Evolutionary conservation across 176 grass and related monocot species (phyloP), one percentile per base, ranked within the genome.

Genomic region (Guadua angustifolia): DNA sequence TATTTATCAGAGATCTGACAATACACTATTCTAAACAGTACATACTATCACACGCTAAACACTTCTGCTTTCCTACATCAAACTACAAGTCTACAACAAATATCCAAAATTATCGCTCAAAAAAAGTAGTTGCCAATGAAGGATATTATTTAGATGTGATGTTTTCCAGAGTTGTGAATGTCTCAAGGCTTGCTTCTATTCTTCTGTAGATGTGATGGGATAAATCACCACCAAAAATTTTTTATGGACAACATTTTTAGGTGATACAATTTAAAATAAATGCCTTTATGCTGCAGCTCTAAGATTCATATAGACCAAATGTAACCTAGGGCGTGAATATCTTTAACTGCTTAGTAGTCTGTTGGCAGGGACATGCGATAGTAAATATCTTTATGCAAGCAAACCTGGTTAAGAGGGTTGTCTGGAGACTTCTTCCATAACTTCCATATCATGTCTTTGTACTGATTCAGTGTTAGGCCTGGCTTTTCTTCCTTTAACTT

Each of bases 401-500:
- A 71, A 87, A 99, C 96, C 91, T 99, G 91, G 82, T 99, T 99
- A 65, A 99, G 91, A 59, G 96, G 96, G 62, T 99, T 99, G 71
- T 99, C 96, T 52, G 96, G 96, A 44, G 96, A 99, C 73, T 99
- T 99, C 85, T 95, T 99, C 96, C 96, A 99, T 52, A 95, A 82
- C 86, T 99, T 99, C 96, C 96, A 99, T 83, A 99, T 89, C 96
- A 99, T 99, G 58, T 95, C 96, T 93, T 94, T 99, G 89, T 95
- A 99, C 55, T 99, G 93, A 25, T 99, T 80, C 44, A 99, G 78
- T 1, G 89, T 95, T 65, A 99, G 71, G 15, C 96, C 96, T 58
- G 96, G 96, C 61, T 99, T 99, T 91, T 99, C 96, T 90, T 88
- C 96, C 89, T 99, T 99, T 45, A 99, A 82, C 80, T 93, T 99